Base-by-base conservation (phyloP, 108 stramenopile genomes). In the Cyclotella sp. region DNA sequence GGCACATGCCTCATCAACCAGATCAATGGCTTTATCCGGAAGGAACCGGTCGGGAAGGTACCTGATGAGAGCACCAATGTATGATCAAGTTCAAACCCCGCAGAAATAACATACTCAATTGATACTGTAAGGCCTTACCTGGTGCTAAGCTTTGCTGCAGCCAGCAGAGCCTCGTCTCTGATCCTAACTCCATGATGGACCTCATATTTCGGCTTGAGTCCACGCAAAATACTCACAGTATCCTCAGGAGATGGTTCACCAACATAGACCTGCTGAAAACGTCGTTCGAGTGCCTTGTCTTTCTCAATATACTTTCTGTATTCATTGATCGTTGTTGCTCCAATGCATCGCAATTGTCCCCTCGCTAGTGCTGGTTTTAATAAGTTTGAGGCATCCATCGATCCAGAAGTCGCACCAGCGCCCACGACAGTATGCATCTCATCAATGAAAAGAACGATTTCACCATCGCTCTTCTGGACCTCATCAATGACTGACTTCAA, bases 401-500 rank as follows among this genome's bases (percentile, higher is more conserved):
- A 90, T 42, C 95, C 95, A 69, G 87, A 85, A 9, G 90, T 91
- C 9, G 90, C 81, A 3, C 99, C 99, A 46, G 98, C 98, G 1
- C 34, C 29, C n/a, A 62, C 34, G 3, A 99, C 95, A 12, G 97
- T 96, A 85, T 99, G 99, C 75, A 76, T 60, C 78, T 99, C 99
- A 84, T 99, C 99, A 76, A 99, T 97, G 82, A 99, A 99, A 44
- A 99, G 74, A 63, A 99, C 93, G 52, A 99, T 92, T 58, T 97
- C 90, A 16, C 98, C 98, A 18, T 97, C 93, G 68, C 96, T 92
- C 53, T 92, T 91, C 46, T 92, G 89, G 0, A 99, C 97, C 70
- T 99, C 99, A 75, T 97, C 97, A 78, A 99, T 79, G 15, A 99
- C 99, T 18, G 96, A 91, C 89, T 99, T 99, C n/a, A 99, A 83